Evolutionary conservation across 495 filamentous ascomycete genomes (phyloP).

Genomic region (Pyrenopolyporus hunteri): DNA sequence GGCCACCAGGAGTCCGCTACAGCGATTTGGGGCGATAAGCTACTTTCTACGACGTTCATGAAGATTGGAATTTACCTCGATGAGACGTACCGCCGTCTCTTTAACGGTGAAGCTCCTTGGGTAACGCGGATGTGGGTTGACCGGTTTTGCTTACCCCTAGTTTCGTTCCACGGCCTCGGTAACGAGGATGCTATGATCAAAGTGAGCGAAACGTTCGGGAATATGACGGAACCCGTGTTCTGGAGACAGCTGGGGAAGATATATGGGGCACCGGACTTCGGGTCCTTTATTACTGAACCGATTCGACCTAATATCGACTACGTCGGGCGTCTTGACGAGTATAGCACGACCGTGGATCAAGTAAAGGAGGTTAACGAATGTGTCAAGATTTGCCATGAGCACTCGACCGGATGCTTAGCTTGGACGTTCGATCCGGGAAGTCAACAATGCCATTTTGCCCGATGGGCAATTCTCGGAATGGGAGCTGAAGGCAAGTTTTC

Average conservation of each 20-base stretch:
- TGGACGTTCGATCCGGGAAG: slow-evolving; percentile 50
- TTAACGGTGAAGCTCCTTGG: slow-evolving; percentile 53
- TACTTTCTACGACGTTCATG: slow-evolving; percentile 50
- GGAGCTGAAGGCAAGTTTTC: slow-evolving; percentile 41
- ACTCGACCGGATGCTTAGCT: slow-evolving; percentile 44
- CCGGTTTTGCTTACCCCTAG: slow-evolving; percentile 48
- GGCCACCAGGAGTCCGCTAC: slow-evolving; percentile 47
- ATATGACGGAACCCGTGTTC: slow-evolving; percentile 42
- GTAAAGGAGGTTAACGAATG: slow-evolving; percentile 42
- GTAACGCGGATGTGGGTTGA: slow-evolving; percentile 49
- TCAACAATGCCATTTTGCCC: slow-evolving; percentile 44
- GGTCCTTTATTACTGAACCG: slow-evolving; percentile 37
- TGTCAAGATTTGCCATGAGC: slow-evolving; percentile 41
- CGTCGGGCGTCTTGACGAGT: slow-evolving; percentile 47
- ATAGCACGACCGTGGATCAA: slow-evolving; percentile 38
- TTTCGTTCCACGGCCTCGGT: slow-evolving; percentile 50
- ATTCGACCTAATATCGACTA: slow-evolving; percentile 46
- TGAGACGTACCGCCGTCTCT: slow-evolving; percentile 51
- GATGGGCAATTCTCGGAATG: slow-evolving; percentile 54
- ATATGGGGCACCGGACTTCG: slow-evolving; percentile 43
- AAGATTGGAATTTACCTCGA: slow-evolving; percentile 50
- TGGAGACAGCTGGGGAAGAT: slow-evolving; percentile 51
- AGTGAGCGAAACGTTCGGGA: slow-evolving; percentile 45
- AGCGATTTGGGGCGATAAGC: slow-evolving; percentile 51
- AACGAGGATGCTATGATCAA: slow-evolving; percentile 43